These are phyloP conservation scores for Ophiognomonia clavigignenti-juglandacearum DNA, from an alignment of 2,329 filamentous ascomycete species.

Conservation along the genomic window DNA sequence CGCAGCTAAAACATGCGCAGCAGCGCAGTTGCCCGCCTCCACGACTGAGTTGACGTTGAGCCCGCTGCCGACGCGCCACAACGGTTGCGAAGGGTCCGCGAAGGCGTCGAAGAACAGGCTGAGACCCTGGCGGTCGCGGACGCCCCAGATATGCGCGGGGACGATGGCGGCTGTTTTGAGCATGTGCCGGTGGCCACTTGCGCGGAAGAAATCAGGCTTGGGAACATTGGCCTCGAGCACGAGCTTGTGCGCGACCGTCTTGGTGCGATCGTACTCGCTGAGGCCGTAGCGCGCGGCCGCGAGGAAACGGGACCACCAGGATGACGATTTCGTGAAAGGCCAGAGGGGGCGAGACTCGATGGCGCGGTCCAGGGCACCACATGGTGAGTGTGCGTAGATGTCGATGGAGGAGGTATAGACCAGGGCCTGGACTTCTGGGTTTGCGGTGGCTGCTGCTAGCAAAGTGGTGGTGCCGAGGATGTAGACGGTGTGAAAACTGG, in stretches of 20 bases:
- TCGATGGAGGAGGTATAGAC: conserved; percentile 29
- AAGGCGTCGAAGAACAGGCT: conserved; percentile 20
- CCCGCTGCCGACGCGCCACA: conserved; percentile 20
- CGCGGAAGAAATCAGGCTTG: too few species aligned
- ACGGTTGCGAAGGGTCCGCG: not conserved
- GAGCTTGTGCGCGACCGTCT: conserved; percentile 26
- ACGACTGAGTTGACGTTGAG: conserved; percentile 24
- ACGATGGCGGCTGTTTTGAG: conserved; percentile 25
- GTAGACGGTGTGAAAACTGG: conserved; percentile 23
- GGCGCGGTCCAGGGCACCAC: conserved; percentile 20
- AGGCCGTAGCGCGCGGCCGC: conserved; percentile 6
- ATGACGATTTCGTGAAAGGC: too few species aligned
- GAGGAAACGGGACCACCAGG: too few species aligned
- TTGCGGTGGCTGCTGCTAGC: conserved; percentile 20
- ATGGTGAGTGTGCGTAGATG: conserved; percentile 22
- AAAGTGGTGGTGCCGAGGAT: conserved; percentile 27
- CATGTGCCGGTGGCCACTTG: not conserved
- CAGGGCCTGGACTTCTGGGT: conserved; percentile 21
- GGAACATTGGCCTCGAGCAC: conserved; percentile 28
- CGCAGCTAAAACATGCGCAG: conserved; percentile 23
- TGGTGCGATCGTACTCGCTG: conserved; percentile 26
- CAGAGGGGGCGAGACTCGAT: conserved; percentile 23
- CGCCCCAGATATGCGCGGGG: conserved; percentile 28
- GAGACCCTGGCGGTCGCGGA: conserved; percentile 25
- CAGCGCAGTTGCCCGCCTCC: conserved; percentile 23